Base-by-base conservation (phyloP, 2,329 filamentous ascomycete species). In the Stagonosporopsis chrysanthemi region DNA sequence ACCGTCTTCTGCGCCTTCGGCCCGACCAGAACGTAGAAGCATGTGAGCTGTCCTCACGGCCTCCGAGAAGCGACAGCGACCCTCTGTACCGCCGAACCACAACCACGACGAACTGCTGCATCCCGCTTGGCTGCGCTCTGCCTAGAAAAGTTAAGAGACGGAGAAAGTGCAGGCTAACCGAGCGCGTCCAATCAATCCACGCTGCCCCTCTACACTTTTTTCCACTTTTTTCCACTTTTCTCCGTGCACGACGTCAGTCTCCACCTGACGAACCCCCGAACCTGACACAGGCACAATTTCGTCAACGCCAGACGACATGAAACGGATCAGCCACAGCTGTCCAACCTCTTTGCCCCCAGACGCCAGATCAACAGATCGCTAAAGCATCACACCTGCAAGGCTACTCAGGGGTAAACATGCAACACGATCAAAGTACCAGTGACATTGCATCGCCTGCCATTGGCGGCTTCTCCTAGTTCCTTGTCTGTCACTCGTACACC, bases 301-400 rank as follows among this genome's bases (percentile, higher is more conserved):
- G 26, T 57, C 54, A 48, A 31, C 39, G 26, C 38, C 26, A 17
- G 19, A 40, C 14, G 43, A 57, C 38, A 47, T 57, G 54, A 57
- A 57, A 57, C 48, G 22, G 48, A 57, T 52, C 43, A 57, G 49
- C 54, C 39, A 57, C 39, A 44, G 17, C 19, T 52, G 24, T 48
- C 48, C 39, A 52, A 31, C 9, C 54, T 48, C 33, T 49, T 48
- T 52, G 35, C 24, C 48, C 48, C 48, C 44, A n/a, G 54, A 40
- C 43, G 54, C 49, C 39, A 57, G 54, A 57, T 49, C 48, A 52
- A 49, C 54, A 17, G 54, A 57, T 57, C 48, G 49, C 54, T 52
- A 24, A 15, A 44, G 17, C 6, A 40, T 28, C 35, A 28, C 39
- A 38, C 29, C 39, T 44, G 48, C 48, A 44, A 33, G 48, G 43